Percentiles rank a stretch among this genome's conserved stretches.
phyloP scores from a whole-genome alignment of 1,284 basidiomycete species.

The Fomitopsis schrenkii region DNA sequence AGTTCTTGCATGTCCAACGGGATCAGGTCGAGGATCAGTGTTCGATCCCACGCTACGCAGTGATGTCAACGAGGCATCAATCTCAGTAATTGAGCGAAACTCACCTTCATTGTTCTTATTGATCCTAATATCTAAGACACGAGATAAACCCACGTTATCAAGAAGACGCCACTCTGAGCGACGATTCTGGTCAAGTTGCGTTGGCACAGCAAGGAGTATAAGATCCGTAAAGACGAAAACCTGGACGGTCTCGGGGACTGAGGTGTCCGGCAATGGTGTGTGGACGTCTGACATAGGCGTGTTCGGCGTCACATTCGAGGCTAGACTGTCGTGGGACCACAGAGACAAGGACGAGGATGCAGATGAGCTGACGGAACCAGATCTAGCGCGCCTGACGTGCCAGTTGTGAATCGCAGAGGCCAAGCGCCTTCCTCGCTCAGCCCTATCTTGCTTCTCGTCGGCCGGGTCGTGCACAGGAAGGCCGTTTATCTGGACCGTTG shows the following conservation, averaged over 20 bases:
- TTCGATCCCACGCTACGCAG: conserved; percentile 28
- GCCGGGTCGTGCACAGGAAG: neutral
- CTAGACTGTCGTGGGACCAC: conserved; percentile 20
- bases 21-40: conserved; percentile 44
- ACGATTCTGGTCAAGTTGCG: conserved; percentile 18
- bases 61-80: neutral
- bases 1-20: conserved; percentile 41
- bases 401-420: conserved; percentile 39
- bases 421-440: conserved; percentile 27
- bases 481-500: conserved; percentile 1
- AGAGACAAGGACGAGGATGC: conserved; percentile 32
- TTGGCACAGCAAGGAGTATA: conserved; percentile 36
- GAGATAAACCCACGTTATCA: conserved; percentile 50
- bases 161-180: conserved; percentile 40
- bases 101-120: conserved; percentile 15
- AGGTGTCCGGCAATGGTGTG: neutral
- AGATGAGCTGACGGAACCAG: conserved; percentile 43
- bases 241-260: conserved; percentile 21
- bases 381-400: conserved; percentile 37
- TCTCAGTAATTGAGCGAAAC: neutral
- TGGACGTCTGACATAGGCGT: conserved; percentile 13
- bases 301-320: conserved; percentile 15
- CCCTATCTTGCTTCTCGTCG: neutral
- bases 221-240: conserved; percentile 53
- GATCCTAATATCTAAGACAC: conserved; percentile 48